A percentile compares a stretch with the other conserved stretches of the same genome.
phyloP scores from a whole-genome alignment of 305 asterid genomes.

The Nicotiana rustica region DNA sequence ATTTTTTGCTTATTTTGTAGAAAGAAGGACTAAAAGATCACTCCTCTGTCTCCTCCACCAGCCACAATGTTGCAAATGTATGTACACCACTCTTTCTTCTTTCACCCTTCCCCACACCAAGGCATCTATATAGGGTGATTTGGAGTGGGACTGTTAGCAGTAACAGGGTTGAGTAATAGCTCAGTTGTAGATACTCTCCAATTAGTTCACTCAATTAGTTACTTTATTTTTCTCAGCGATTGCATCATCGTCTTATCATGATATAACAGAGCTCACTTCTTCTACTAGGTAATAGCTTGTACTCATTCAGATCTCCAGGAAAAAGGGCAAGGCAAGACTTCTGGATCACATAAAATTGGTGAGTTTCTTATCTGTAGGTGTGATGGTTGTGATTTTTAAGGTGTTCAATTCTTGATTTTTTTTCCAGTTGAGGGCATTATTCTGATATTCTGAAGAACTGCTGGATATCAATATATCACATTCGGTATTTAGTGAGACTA shows the following conservation, averaged over 20 bases:
- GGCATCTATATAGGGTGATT: constrained; percentile 21
- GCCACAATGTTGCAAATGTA: constrained; percentile 48
- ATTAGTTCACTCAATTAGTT: constrained; percentile 19
- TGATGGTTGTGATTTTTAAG: constrained; percentile 6
- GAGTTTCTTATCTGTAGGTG: constrained; percentile 27
- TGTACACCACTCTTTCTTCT: constrained; percentile 32
- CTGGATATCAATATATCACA: constrained; percentile 1
- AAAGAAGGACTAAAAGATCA: constrained; percentile 56
- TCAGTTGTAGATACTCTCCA: constrained; percentile 8
- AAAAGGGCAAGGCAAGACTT: constrained; percentile 40
- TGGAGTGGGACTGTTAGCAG: constrained; percentile 25
- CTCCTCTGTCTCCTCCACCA: constrained; percentile 44
- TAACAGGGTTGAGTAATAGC: neutral
- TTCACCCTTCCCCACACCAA: constrained; percentile 29
- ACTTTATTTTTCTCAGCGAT: constrained; percentile 10
- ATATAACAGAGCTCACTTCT: neutral
- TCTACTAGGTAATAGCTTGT: constrained; percentile 41
- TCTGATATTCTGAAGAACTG: constrained; percentile 36
- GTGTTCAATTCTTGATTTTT: constrained; percentile 24
- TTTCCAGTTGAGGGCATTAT: neutral
- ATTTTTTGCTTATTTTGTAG: constrained; percentile 37
- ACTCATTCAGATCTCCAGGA: constrained; percentile 22
- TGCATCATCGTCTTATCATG: neutral
- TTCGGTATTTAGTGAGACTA: constrained; percentile 5
- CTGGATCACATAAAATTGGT: constrained; percentile 52